A percentile compares a stretch with the other conserved stretches of the same genome.
Conservation (phyloP, 2,329 filamentous ascomycete species). For the Stylonectria norvegica region DNA sequence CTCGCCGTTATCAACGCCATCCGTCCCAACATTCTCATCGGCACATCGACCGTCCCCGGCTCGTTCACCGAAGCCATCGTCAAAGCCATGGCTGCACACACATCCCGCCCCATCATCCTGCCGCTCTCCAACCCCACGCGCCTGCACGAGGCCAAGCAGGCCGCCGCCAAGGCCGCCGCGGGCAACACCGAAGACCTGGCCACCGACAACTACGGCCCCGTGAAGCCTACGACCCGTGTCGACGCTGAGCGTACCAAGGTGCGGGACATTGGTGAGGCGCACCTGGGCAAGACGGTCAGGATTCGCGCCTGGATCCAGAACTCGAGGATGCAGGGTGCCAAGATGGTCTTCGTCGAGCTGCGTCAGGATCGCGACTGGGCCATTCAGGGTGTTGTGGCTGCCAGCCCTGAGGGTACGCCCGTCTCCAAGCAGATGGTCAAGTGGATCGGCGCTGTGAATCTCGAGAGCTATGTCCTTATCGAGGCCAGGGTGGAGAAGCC, state of each 20-base stretch:
- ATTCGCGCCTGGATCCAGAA: conserved; percentile 84
- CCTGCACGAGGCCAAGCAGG: conserved; percentile 75
- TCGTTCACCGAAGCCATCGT: conserved; percentile 74
- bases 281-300: conserved; percentile 68
- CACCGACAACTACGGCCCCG: conserved; percentile 76
- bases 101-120: conserved; percentile 71
- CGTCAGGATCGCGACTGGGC: conserved; percentile 71
- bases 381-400: conserved; percentile 76
- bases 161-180: conserved; percentile 62
- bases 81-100: conserved; percentile 70
- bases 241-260: conserved; percentile 59
- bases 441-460: conserved; percentile 70
- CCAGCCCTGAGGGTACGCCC: conserved; percentile 59
- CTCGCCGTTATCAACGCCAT: conserved; percentile 65
- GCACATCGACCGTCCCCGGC: conserved; percentile 74
- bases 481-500: conserved; percentile 80
- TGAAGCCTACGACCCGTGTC: conserved; percentile 56
- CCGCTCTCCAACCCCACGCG: conserved; percentile 83
- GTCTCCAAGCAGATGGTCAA: conserved; percentile 92
- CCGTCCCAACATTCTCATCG: conserved; percentile 77
- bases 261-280: conserved; percentile 58
- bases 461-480: conserved; percentile 79
- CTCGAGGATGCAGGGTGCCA: conserved; percentile 81
- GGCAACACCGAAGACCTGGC: conserved; percentile 66
- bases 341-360: conserved; percentile 87